A percentile compares a stretch with the other conserved stretches of the same genome.
Evolutionary conservation across 1,139 yeast genomes (phyloP).

Genomic region (Yamadazyma atlantica): DNA sequence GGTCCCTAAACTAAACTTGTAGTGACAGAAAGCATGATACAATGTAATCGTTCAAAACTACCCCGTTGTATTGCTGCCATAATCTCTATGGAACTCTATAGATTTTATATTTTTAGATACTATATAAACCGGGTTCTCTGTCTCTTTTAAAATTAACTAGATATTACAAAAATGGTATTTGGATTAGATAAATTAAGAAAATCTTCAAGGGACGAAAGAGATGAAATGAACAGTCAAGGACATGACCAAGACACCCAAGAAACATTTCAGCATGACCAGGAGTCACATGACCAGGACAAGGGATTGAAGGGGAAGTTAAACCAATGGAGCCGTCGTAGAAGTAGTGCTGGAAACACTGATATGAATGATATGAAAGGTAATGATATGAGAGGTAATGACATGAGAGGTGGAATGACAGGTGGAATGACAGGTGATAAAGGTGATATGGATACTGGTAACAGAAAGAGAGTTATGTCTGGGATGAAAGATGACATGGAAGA

Average conservation of each 20-base stretch:
- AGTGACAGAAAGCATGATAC: background rate
- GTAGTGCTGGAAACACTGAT: background rate
- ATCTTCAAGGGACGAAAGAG: slow-evolving; percentile 2
- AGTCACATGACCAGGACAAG: too few species aligned
- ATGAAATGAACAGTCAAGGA: slow-evolving; percentile 3
- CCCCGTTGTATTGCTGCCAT: too few species aligned
- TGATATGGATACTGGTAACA: background rate
- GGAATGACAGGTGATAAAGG: background rate
- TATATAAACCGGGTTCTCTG: too few species aligned
- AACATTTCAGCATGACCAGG: too few species aligned
- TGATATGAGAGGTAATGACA: background rate
- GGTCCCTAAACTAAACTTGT: too few species aligned
- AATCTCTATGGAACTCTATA: too few species aligned
- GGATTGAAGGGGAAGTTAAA: background rate
- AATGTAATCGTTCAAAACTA: too few species aligned
- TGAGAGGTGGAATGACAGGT: background rate
- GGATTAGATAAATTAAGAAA: slow-evolving; percentile 12
- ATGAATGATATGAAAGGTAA: background rate
- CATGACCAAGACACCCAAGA: too few species aligned
- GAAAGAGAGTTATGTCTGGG: background rate
- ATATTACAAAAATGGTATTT: slow-evolving; percentile 13
- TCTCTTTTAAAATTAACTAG: too few species aligned
- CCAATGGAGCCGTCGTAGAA: background rate
- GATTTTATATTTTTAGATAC: too few species aligned
- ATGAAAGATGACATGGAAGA: slow-evolving; percentile 4